Evolutionary conservation across 73 alveolate species (phyloP).

Genomic region (Diophrys appendiculata): DNA sequence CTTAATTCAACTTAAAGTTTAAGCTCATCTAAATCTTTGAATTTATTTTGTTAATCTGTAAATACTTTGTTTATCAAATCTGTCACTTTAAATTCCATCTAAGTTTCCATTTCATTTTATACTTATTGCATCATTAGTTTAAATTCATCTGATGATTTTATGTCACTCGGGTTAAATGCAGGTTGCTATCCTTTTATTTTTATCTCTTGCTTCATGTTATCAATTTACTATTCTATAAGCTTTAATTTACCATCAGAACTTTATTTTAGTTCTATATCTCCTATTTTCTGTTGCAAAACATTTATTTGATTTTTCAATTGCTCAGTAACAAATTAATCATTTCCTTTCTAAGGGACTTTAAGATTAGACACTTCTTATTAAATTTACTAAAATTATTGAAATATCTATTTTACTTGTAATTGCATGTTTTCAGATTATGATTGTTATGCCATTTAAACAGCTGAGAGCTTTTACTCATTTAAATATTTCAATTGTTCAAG

Average conservation of each 20-base stretch:
- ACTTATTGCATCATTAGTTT: constrained; percentile 23
- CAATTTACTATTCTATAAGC: neutral
- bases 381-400: neutral
- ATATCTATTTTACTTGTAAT: too few relatives aligned
- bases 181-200: neutral
- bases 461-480: neutral
- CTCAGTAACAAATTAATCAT: too few relatives aligned
- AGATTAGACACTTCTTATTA: neutral
- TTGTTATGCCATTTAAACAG: neutral
- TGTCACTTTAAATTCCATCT: constrained; percentile 50
- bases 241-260: neutral
- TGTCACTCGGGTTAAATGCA: neutral
- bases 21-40: constrained; percentile 33
- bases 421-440: neutral
- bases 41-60: constrained; percentile 54
- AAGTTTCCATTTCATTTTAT: constrained; percentile 30
- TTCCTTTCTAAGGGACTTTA: neutral
- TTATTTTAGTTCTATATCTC: neutral
- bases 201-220: neutral
- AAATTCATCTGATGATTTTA: constrained; percentile 37
- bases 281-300: neutral
- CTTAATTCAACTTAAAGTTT: constrained; percentile 14
- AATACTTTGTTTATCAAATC: constrained; percentile 49
- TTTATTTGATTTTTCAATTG: neutral
- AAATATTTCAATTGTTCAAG: neutral